Conservation (phyloP, 1,284 basidiomycete species). For the Papiliotrema laurentii region DNA sequence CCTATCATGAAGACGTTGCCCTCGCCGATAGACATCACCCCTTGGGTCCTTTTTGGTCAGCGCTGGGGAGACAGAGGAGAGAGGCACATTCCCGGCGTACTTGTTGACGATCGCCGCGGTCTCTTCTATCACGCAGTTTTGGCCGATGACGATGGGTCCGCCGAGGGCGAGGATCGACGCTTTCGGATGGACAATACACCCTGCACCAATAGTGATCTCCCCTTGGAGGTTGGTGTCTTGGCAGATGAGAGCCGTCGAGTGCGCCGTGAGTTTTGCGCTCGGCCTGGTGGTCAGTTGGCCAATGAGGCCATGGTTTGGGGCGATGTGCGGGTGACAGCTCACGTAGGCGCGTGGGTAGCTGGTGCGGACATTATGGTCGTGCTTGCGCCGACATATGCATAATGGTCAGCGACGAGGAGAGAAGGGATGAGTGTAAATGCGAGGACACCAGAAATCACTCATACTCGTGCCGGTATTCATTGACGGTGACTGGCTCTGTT, state of each 20-base stretch:
- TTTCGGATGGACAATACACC: conserved; percentile 88
- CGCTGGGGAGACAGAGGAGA: neutral
- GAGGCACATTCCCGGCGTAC: conserved; percentile 7
- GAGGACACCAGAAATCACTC: no score
- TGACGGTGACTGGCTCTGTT: no score
- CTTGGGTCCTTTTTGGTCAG: neutral
- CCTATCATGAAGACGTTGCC: conserved; percentile 90
- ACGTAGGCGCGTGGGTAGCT: neutral
- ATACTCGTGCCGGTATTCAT: no score
- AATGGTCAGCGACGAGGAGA: no score
- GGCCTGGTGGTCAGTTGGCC: neutral
- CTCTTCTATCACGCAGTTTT: conserved; percentile 88
- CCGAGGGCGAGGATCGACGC: conserved; percentile 82
- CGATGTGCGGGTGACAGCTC: neutral
- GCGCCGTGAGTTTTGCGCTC: conserved; percentile 59
- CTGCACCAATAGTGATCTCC: conserved; percentile 79
- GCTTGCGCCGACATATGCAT: no score
- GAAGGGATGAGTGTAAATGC: no score
- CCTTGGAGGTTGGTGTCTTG: conserved; percentile 85
- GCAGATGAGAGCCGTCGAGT: conserved; percentile 76
- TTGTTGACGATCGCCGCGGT: conserved; percentile 74
- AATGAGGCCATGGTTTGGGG: no score
- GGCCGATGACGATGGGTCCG: conserved; percentile 80
- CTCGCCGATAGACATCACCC: conserved; percentile 89
- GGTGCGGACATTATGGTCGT: no score